Conservation (phyloP, 371 early-diverging fungal species). For the Nosema muscidifuracis region DNA sequence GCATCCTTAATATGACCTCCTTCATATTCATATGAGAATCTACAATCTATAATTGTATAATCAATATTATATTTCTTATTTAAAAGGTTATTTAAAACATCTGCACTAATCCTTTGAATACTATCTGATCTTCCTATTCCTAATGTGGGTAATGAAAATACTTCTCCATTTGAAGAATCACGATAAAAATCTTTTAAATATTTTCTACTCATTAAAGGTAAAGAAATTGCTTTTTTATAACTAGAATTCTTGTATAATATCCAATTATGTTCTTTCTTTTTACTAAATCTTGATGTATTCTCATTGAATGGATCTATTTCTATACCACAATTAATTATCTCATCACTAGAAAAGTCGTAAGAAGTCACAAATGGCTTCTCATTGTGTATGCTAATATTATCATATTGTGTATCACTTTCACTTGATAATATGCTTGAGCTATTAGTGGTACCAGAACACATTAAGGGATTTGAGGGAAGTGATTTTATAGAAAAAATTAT, state of each 20-base stretch:
- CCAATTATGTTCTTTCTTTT: conserved; percentile 12
- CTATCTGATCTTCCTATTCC: conserved; percentile 57
- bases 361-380: conserved; percentile 1
- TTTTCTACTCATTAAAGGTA: background rate
- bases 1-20: conserved; percentile 76
- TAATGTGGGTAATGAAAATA: conserved; percentile 47
- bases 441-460: background rate
- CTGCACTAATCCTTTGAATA: conserved; percentile 49
- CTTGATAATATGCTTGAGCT: conserved; percentile 17
- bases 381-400: background rate
- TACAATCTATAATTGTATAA: conserved; percentile 71
- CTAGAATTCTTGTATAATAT: background rate
- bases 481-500: conserved; percentile 7
- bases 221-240: background rate
- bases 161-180: conserved; percentile 35
- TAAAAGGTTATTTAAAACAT: conserved; percentile 42
- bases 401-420: conserved; percentile 2
- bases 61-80: conserved; percentile 44
- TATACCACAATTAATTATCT: background rate
- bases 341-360: background rate
- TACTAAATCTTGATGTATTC: background rate
- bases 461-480: background rate
- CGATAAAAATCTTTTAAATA: conserved; percentile 28
- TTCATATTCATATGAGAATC: conserved; percentile 75
- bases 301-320: conserved; percentile 2